Evolutionary conservation across 352 stramenopile species (phyloP).

Genomic region (Phytophthora meadii): DNA sequence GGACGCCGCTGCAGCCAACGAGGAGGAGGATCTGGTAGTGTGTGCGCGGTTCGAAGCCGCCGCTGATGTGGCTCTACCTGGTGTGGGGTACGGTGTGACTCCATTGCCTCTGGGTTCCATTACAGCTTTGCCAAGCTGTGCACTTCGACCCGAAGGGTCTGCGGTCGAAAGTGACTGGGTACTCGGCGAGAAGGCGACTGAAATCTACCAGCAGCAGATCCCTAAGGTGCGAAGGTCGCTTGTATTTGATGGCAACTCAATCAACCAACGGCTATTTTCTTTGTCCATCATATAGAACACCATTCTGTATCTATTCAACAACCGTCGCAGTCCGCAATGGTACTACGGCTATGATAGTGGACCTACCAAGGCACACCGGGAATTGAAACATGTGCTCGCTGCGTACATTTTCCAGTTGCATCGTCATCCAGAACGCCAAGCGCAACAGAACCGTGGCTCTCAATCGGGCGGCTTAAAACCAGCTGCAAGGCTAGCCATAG

Average conservation of each 20-base stretch:
- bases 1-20: neutral
- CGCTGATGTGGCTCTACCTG: neutral
- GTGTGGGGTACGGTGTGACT: constrained; percentile 4
- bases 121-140: constrained; percentile 7
- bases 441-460: neutral
- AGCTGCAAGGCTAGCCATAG: constrained; percentile 12
- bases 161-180: constrained; percentile 32
- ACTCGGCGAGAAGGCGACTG: constrained; percentile 28
- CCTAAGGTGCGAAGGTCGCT: constrained; percentile 23
- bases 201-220: constrained; percentile 27
- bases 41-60: constrained; percentile 41
- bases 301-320: constrained; percentile 45
- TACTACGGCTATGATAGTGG: constrained; percentile 54
- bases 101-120: constrained; percentile 3
- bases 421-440: neutral
- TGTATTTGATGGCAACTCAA: neutral
- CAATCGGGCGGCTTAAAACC: neutral
- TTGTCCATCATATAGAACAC: constrained; percentile 22
- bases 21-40: constrained; percentile 27
- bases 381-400: constrained; percentile 41
- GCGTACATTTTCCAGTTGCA: constrained; percentile 40
- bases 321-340: constrained; percentile 44
- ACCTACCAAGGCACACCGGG: constrained; percentile 42
- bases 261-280: neutral
- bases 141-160: neutral